These are phyloP conservation scores for Rubus parviflorus DNA, from an alignment of 306 rosid genomes.

Conservation along the genomic window DNA sequence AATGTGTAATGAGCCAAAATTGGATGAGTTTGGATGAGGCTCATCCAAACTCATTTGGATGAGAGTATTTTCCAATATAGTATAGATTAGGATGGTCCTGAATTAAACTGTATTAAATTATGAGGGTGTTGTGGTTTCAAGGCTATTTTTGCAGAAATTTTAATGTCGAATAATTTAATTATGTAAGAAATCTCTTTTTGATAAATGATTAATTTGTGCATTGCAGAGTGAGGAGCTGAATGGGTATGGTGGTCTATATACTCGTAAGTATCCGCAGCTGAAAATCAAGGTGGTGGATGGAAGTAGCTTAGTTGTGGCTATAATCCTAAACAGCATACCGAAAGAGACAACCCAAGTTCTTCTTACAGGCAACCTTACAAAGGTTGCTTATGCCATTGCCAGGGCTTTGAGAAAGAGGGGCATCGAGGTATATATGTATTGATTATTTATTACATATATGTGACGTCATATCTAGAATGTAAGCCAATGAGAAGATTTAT, in stretches of 20 bases:
- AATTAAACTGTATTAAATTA: background rate
- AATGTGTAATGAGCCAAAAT: too few species aligned
- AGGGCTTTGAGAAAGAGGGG: conserved; percentile 40
- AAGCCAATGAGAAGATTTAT: too few species aligned
- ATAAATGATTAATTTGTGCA: background rate
- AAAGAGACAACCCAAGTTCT: conserved; percentile 36
- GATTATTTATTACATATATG: too few species aligned
- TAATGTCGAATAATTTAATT: background rate
- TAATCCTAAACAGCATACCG: conserved; percentile 33
- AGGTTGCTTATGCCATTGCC: conserved; percentile 55
- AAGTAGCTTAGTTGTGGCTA: conserved; percentile 24
- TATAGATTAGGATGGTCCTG: too few species aligned
- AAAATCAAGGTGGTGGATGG: background rate
- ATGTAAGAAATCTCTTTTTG: background rate
- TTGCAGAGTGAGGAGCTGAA: too few species aligned
- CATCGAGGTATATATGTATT: conserved; percentile 29
- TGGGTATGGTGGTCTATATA: too few species aligned
- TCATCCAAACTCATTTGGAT: too few species aligned
- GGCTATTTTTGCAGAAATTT: too few species aligned
- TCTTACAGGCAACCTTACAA: conserved; percentile 49
- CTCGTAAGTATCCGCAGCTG: too few species aligned
- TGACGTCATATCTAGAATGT: too few species aligned
- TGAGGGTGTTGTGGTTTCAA: background rate
- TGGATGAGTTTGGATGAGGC: too few species aligned
- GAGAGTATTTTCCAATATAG: too few species aligned